Percentiles rank a stretch among this genome's conserved stretches.
phyloP scores from a whole-genome alignment of 352 stramenopile species.

The Pythium angustatum region DNA sequence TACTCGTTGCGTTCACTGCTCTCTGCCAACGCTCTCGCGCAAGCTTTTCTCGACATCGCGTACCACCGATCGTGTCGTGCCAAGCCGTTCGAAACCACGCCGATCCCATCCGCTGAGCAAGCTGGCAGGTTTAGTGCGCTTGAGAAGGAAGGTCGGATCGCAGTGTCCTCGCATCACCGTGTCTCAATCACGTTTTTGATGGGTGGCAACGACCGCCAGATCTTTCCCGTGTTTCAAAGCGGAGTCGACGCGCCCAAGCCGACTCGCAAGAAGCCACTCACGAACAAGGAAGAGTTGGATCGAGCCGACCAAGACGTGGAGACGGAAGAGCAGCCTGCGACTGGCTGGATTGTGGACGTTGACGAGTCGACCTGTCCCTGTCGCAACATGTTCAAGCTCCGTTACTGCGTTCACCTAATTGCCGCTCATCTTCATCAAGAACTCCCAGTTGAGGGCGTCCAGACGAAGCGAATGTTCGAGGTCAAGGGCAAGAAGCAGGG shows the following conservation, averaged over 20 bases:
- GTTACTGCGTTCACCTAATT: constrained; percentile 19
- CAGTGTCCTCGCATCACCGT: background rate
- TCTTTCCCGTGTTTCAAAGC: background rate
- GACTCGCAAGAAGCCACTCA: background rate
- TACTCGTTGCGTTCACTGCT: constrained; percentile 5
- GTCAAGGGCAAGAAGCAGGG: constrained; percentile 4
- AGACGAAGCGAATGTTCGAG: constrained; percentile 6
- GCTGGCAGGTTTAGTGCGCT: background rate
- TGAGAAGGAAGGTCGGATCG: background rate
- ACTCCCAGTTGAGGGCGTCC: background rate
- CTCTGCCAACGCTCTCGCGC: constrained; percentile 2
- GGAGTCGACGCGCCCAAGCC: background rate
- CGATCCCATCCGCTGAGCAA: background rate
- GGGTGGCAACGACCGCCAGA: background rate
- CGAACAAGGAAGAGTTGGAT: background rate
- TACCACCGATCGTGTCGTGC: background rate
- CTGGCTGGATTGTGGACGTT: constrained; percentile 16
- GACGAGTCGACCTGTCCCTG: constrained; percentile 5
- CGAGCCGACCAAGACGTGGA: background rate
- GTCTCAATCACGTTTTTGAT: background rate
- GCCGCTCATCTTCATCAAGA: background rate
- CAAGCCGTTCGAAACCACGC: background rate
- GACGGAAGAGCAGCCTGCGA: background rate
- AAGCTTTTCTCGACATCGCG: constrained; percentile 2
- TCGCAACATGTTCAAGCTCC: constrained; percentile 12